Base-by-base conservation (phyloP, 2,329 filamentous ascomycete species). In the Chaetoscypha palmicola region DNA sequence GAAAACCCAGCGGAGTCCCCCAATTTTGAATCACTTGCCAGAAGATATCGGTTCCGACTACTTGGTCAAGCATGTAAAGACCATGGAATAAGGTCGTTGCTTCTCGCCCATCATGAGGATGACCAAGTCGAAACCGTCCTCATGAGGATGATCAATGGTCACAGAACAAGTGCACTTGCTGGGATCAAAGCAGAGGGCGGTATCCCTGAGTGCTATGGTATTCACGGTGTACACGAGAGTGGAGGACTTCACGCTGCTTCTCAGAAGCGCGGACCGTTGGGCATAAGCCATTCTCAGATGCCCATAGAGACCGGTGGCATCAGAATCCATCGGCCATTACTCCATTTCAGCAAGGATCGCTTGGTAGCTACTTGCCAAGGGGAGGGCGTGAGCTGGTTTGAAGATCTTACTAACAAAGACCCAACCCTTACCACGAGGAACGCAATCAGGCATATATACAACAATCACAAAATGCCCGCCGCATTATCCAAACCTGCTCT, bases 121-220 rank as follows among this genome's bases (percentile, higher is more conserved):
- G 92, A 98, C 58, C 87, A 92, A 59, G 84, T 89, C 44, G 92
- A 98, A 66, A 96, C 90, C 0, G 73, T 94, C 3, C 66, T 97
- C 38, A 85, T 89, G 80, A 77, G 92, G 32, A 64, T 97, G 26
- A 64, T 82, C 7, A 69, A 71, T 2, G 80, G 82, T 0, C 83
- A 87, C 56, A 68, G 75, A 2, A 76, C 77, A n/a, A 68, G 74
- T n/a, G 89, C 86, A 0, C 68, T 95, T 22, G 68, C 72, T 12
- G 88, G 85, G 3, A 92, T 94, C 56, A 73, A 71, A 8, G 56
- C 68, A 2, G 69, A 75, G 14, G 71, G 75, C 21, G 75, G 77
- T 34, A 88, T 96, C n/a, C 91, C 91, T 1, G 89, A 95, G 62
- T 94, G 86, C 56, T 72, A 82, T 55, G 83, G 83, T 22, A 62